Conservation (phyloP, 306 rosid genomes). For the Lotus japonicus region DNA sequence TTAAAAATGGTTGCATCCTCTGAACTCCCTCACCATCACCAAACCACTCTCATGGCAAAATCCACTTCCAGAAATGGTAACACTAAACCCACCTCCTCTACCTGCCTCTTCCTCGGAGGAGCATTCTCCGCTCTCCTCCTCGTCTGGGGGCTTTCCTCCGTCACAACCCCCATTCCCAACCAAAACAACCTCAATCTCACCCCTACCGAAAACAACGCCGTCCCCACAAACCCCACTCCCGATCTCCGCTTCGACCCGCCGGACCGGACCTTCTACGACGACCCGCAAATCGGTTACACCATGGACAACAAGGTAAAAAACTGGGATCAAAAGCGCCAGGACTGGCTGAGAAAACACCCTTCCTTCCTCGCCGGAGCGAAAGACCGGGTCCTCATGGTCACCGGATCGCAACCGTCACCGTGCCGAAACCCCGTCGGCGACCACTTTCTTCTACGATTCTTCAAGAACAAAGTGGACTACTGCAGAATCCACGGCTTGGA, state of each 20-base stretch:
- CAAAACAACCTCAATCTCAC: background rate
- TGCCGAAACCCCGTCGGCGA: slow-evolving; percentile 76
- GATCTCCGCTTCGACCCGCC: slow-evolving; percentile 36
- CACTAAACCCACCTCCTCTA: slow-evolving; percentile 30
- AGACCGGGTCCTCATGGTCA: slow-evolving; percentile 37
- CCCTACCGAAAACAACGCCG: background rate
- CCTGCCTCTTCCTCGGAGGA: slow-evolving; percentile 53
- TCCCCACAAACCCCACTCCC: background rate
- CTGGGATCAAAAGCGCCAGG: slow-evolving; percentile 69
- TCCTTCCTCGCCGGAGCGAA: slow-evolving; percentile 32
- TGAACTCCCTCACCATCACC: slow-evolving; percentile 10
- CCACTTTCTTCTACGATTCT: slow-evolving; percentile 50
- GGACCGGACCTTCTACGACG: slow-evolving; percentile 57
- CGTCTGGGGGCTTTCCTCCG: slow-evolving; percentile 50
- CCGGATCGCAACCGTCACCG: slow-evolving; percentile 73
- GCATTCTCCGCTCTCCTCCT: slow-evolving; percentile 49
- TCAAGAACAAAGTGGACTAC: slow-evolving; percentile 87
- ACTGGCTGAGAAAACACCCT: slow-evolving; percentile 60
- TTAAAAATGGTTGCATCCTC: slow-evolving; percentile 36
- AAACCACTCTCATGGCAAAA: slow-evolving; percentile 43
- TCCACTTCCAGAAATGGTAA: slow-evolving; percentile 1
- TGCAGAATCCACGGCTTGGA: slow-evolving; percentile 66
- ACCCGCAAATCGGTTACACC: slow-evolving; percentile 50
- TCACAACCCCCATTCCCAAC: slow-evolving; percentile 28
- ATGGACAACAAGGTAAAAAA: slow-evolving; percentile 37